Conservation (phyloP, 805 yeast genomes). For the Kuraishia molischiana region DNA sequence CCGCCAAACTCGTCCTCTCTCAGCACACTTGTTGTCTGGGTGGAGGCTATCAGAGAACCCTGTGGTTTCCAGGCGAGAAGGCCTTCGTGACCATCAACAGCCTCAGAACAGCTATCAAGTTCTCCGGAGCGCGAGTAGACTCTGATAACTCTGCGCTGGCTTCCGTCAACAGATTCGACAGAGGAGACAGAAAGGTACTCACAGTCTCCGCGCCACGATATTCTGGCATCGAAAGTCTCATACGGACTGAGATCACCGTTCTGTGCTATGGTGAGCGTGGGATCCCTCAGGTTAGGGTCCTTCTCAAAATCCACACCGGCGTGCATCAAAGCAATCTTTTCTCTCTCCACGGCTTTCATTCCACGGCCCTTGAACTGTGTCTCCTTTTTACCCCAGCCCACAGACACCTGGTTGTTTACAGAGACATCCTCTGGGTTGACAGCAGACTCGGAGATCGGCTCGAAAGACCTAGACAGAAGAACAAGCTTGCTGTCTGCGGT, state of each 20-base stretch:
- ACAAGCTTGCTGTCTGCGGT: slow-evolving; percentile 54
- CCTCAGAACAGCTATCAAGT: slow-evolving; percentile 77
- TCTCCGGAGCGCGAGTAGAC: slow-evolving; percentile 76
- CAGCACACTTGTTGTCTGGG: slow-evolving; percentile 28
- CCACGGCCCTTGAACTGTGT: slow-evolving; percentile 96
- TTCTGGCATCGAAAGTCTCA: slow-evolving; percentile 38
- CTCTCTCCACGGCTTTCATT: slow-evolving; percentile 69
- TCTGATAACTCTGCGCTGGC: slow-evolving; percentile 65
- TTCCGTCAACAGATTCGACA: slow-evolving; percentile 36
- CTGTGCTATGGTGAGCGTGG: slow-evolving; percentile 74
- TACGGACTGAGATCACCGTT: slow-evolving; percentile 48
- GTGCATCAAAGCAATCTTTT: slow-evolving; percentile 39
- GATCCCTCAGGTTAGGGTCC: slow-evolving; percentile 60
- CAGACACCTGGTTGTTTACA: slow-evolving; percentile 76
- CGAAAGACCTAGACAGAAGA: slow-evolving; percentile 66
- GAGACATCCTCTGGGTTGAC: slow-evolving; percentile 54
- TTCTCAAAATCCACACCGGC: slow-evolving; percentile 63
- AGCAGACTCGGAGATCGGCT: slow-evolving; percentile 60
- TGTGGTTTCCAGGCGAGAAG: slow-evolving; percentile 82
- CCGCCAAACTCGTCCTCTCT: slow-evolving; percentile 32
- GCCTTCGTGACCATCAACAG: slow-evolving; percentile 74
- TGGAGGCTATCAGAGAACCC: slow-evolving; percentile 77
- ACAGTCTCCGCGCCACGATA: slow-evolving; percentile 96
- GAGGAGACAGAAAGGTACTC: slow-evolving; percentile 67
- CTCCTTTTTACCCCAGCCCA: slow-evolving; percentile 97